These are phyloP conservation scores for Talaromyces borbonicus DNA, from an alignment of 495 filamentous ascomycete genomes.

Conservation along the genomic window DNA sequence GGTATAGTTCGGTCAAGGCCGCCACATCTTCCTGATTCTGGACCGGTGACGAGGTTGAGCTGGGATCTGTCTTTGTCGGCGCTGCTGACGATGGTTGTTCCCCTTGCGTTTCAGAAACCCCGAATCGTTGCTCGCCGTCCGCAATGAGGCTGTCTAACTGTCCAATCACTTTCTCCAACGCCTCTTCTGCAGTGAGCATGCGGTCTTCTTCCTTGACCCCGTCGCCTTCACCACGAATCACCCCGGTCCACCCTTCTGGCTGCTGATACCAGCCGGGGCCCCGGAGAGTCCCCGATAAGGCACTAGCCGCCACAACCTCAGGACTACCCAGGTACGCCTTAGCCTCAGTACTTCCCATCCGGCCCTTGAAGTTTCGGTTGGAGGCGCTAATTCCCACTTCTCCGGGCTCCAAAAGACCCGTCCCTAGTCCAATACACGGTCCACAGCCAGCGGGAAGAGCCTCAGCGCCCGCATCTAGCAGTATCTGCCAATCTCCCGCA, in stretches of 20 bases:
- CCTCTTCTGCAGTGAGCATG: constrained; percentile 52
- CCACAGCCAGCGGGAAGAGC: constrained; percentile 73
- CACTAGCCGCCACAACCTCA: constrained; percentile 86
- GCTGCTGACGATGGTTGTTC: constrained; percentile 4
- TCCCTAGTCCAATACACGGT: constrained; percentile 81
- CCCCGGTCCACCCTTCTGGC: constrained; percentile 55
- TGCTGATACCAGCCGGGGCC: constrained; percentile 74
- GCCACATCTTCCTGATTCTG: constrained; percentile 16
- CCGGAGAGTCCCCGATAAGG: constrained; percentile 63
- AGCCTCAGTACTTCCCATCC: constrained; percentile 77
- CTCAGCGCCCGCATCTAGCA: constrained; percentile 71
- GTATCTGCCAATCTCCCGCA: constrained; percentile 76
- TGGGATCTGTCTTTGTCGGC: too few species aligned
- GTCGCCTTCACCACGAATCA: constrained; percentile 61
- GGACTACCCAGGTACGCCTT: constrained; percentile 85
- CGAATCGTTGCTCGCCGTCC: constrained; percentile 28
- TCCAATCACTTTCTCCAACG: constrained; percentile 56
- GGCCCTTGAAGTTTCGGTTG: constrained; percentile 90
- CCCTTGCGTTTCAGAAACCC: constrained; percentile 13
- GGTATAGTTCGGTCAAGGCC: constrained; percentile 35
- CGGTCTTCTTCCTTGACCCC: constrained; percentile 51
- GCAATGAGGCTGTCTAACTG: constrained; percentile 56
- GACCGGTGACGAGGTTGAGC: too few species aligned
- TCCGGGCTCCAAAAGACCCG: constrained; percentile 71
- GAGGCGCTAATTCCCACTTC: constrained; percentile 84